These are phyloP conservation scores for Aspergillus felis DNA, from an alignment of 2,329 filamentous ascomycete genomes.

Conservation along the genomic window DNA sequence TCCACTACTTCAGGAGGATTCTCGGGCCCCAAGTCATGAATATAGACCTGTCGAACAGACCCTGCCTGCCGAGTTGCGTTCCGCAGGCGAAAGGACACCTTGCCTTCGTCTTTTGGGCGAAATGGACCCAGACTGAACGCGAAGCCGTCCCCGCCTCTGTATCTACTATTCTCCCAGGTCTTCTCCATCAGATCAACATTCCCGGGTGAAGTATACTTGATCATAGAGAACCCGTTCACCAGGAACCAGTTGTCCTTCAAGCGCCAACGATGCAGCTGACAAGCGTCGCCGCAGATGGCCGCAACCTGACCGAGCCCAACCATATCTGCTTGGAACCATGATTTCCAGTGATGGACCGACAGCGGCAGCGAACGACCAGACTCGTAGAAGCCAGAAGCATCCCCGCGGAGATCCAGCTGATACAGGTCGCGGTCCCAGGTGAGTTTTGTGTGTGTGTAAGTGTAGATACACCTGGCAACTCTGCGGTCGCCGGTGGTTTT, in stretches of 20 bases:
- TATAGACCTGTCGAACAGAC: slow-evolving; percentile 49
- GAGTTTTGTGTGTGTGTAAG: slow-evolving; percentile 48
- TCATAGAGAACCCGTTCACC: slow-evolving; percentile 54
- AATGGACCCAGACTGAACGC: slow-evolving; percentile 51
- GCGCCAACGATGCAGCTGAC: slow-evolving; percentile 51
- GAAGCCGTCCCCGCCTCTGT: slow-evolving; percentile 36
- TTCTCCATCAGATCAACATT: slow-evolving; percentile 44
- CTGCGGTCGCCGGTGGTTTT: slow-evolving; percentile 49
- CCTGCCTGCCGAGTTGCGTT: slow-evolving; percentile 39
- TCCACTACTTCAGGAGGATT: slow-evolving; percentile 17
- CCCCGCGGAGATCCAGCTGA: slow-evolving; percentile 52
- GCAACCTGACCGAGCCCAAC: slow-evolving; percentile 44
- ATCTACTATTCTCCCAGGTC: slow-evolving; percentile 46
- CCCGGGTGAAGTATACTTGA: slow-evolving; percentile 43
- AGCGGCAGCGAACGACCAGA: slow-evolving; percentile 45
- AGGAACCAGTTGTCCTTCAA: slow-evolving; percentile 41
- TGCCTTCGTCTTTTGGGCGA: slow-evolving; percentile 34
- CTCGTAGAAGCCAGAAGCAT: slow-evolving; percentile 56
- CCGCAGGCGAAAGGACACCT: slow-evolving; percentile 48
- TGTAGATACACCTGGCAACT: slow-evolving; percentile 51
- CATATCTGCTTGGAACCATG: slow-evolving; percentile 46
- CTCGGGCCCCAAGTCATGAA: slow-evolving; percentile 29
- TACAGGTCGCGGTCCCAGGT: slow-evolving; percentile 49
- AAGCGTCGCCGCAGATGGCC: slow-evolving; percentile 47
- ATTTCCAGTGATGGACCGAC: slow-evolving; percentile 57